Evolutionary conservation across 2,329 filamentous ascomycete genomes (phyloP).

Genomic region (Aspergillus amoenus): DNA sequence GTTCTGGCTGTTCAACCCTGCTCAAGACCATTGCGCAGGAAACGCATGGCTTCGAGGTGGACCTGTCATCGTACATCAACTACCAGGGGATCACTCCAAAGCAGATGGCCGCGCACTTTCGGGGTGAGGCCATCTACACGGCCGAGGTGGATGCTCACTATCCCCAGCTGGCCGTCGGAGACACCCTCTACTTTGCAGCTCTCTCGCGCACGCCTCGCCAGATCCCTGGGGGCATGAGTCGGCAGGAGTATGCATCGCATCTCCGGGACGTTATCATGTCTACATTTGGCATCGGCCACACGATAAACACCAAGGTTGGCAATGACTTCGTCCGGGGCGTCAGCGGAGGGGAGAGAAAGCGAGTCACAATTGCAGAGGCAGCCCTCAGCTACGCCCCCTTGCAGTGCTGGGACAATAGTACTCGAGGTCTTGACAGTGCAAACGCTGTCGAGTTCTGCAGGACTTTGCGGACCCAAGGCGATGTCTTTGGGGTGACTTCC

Average conservation of each 20-base stretch:
- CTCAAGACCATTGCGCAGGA: constrained; percentile 5
- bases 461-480: constrained; percentile 44
- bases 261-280: constrained; percentile 1
- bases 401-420: constrained; percentile 40
- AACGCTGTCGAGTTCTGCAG: constrained; percentile 53
- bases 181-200: constrained; percentile 4
- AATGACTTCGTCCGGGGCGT: constrained; percentile 59
- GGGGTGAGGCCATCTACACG: constrained; percentile 5
- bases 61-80: background rate
- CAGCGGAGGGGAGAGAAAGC: constrained; percentile 57
- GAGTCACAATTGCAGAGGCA: constrained; percentile 57
- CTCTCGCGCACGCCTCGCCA: background rate
- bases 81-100: constrained; percentile 3
- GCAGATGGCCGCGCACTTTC: background rate
- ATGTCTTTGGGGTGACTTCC: constrained; percentile 39
- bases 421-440: constrained; percentile 46
- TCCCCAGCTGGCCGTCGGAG: constrained; percentile 1
- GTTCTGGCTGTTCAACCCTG: constrained; percentile 1
- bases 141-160: constrained; percentile 5
- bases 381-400: constrained; percentile 41
- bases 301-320: constrained; percentile 43
- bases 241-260: background rate
- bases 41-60: background rate
- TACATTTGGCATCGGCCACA: constrained; percentile 36
- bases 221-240: constrained; percentile 3